Percentiles rank a stretch among this genome's conserved stretches.
phyloP scores from a whole-genome alignment of 1,284 basidiomycete species.

The Flammula alnicola region DNA sequence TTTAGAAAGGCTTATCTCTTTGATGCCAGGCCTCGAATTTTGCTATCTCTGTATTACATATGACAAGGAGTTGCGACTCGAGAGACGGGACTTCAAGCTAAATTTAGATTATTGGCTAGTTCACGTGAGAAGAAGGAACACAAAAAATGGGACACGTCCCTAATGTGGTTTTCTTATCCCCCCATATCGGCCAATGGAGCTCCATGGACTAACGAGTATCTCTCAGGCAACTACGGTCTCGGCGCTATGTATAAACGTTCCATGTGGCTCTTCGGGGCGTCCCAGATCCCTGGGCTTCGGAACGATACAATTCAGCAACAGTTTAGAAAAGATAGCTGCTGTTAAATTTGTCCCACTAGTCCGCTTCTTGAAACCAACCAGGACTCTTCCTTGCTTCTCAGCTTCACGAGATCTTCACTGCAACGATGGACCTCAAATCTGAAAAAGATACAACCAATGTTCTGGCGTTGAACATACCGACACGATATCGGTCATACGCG shows the following conservation, averaged over 20 bases:
- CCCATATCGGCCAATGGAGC: constrained; percentile 25
- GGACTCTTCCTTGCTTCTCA: neutral
- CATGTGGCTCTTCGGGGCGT: neutral
- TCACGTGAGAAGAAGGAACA: constrained; percentile 6
- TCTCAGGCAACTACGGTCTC: neutral
- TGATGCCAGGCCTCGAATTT: too few species aligned
- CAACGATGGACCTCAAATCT: constrained; percentile 18
- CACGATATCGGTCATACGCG: constrained; percentile 37
- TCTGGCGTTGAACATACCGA: constrained; percentile 17
- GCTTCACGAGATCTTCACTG: neutral
- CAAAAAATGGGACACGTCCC: neutral
- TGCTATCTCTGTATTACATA: too few species aligned
- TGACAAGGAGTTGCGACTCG: too few species aligned
- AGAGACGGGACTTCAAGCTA: too few species aligned
- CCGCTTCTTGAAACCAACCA: neutral
- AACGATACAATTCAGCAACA: neutral
- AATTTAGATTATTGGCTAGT: neutral
- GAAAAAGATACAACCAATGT: constrained; percentile 20
- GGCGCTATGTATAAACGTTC: neutral
- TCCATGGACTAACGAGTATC: neutral
- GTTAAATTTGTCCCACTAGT: neutral
- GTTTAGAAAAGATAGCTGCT: constrained; percentile 1
- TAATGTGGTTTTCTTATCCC: constrained; percentile 12
- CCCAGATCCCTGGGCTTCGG: constrained; percentile 1
- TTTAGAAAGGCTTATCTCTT: too few species aligned